A percentile compares a stretch with the other conserved stretches of the same genome.
These are phyloP conservation scores for Lepidium africanum DNA, from an alignment of 345 rosid species.

Conservation along the genomic window DNA sequence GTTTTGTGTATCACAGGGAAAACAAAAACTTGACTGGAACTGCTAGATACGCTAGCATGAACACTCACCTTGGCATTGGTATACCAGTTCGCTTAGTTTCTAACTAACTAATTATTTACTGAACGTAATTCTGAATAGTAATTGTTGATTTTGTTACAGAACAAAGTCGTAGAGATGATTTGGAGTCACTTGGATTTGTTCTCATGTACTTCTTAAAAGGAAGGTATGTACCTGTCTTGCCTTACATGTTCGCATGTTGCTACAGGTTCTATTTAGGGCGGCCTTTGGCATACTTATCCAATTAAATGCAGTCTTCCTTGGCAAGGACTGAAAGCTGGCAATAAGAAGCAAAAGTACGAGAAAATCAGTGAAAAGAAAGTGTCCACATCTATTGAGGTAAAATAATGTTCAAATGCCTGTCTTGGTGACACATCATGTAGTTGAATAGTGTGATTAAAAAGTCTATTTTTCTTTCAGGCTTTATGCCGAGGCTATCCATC, in stretches of 20 bases:
- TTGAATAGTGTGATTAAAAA: not conserved
- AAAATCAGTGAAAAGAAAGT: slow-evolving; percentile 90
- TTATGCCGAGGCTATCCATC: slow-evolving; percentile 85
- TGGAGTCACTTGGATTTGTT: slow-evolving; percentile 91
- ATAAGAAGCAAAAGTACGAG: slow-evolving; percentile 88
- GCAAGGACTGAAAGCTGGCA: slow-evolving; percentile 94
- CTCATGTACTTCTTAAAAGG: slow-evolving; percentile 89
- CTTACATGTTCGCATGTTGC: not conserved
- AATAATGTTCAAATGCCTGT: not conserved
- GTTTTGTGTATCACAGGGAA: slow-evolving; percentile 46
- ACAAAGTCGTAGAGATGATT: slow-evolving; percentile 97
- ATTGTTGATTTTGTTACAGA: slow-evolving; percentile 35
- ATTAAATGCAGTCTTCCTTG: slow-evolving; percentile 68
- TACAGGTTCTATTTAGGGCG: not conserved
- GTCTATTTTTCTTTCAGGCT: slow-evolving; percentile 33
- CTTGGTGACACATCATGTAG: not conserved
- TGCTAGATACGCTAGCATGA: slow-evolving; percentile 95
- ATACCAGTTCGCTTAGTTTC: slow-evolving; percentile 4
- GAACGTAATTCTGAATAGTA: not conserved
- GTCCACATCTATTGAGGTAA: slow-evolving; percentile 81
- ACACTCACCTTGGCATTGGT: slow-evolving; percentile 96
- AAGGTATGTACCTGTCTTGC: slow-evolving; percentile 40
- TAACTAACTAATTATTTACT: not conserved
- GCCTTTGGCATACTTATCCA: slow-evolving; percentile 9
- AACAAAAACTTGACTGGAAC: slow-evolving; percentile 92